Percentiles rank a stretch among this genome's conserved stretches.
Evolutionary conservation across 306 rosid species (phyloP).

Genomic region (Sesbania bispinosa): DNA sequence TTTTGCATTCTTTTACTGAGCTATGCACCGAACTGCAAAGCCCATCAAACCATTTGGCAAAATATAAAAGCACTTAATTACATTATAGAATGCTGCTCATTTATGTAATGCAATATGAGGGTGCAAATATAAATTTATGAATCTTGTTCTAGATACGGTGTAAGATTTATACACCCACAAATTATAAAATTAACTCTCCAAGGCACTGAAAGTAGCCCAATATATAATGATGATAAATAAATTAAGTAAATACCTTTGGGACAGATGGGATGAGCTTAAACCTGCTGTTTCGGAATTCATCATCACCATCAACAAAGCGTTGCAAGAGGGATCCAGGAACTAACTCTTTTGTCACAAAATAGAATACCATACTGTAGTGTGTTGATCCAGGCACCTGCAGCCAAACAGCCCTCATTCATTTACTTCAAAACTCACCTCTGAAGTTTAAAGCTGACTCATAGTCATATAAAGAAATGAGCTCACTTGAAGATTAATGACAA

Average conservation of each 20-base stretch:
- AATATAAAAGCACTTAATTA: too few species aligned
- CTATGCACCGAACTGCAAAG: neutral
- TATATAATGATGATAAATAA: constrained; percentile 6
- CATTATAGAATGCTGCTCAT: too few species aligned
- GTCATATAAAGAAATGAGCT: constrained; percentile 38
- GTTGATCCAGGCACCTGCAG: constrained; percentile 90
- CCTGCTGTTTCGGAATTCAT: constrained; percentile 96
- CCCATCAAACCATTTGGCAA: too few species aligned
- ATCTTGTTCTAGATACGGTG: too few species aligned
- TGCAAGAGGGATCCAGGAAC: constrained; percentile 92
- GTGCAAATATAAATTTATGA: too few species aligned
- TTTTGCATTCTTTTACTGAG: neutral
- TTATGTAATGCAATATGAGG: too few species aligned
- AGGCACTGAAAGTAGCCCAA: constrained; percentile 6
- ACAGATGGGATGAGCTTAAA: constrained; percentile 97
- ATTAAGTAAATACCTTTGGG: constrained; percentile 69
- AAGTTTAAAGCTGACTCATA: constrained; percentile 14
- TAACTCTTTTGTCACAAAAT: constrained; percentile 81
- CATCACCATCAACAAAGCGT: constrained; percentile 96
- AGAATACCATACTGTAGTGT: constrained; percentile 96
- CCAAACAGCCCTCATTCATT: constrained; percentile 21
- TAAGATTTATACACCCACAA: neutral
- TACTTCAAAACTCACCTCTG: constrained; percentile 23
- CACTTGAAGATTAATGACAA: constrained; percentile 84
- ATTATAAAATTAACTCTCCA: neutral